A percentile compares a stretch with the other conserved stretches of the same genome.
Evolutionary conservation across 2,329 filamentous ascomycete genomes (phyloP).

Genomic region (Calonectria leucothoes): DNA sequence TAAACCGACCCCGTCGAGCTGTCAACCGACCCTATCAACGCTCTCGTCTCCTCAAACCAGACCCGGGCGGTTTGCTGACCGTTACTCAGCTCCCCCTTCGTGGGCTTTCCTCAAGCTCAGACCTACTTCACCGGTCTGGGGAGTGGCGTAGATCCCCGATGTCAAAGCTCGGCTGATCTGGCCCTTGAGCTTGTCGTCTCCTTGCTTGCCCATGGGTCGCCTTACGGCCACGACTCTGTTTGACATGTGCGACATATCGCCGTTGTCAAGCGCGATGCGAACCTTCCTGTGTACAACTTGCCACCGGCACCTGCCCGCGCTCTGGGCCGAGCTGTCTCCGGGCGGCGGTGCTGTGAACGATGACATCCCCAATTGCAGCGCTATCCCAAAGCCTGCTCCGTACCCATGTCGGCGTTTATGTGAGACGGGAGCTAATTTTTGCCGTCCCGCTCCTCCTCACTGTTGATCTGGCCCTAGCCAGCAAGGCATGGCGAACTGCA

Average conservation of each 20-base stretch:
- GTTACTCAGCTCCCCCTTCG: slow-evolving; percentile 30
- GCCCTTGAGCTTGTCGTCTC: slow-evolving; percentile 21
- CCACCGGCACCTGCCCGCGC: slow-evolving; percentile 2
- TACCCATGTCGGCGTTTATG: slow-evolving; percentile 6
- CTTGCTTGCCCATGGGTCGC: slow-evolving; percentile 27
- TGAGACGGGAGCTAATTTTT: slow-evolving; percentile 14
- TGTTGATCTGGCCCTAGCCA: slow-evolving; percentile 2
- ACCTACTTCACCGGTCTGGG: slow-evolving; percentile 40
- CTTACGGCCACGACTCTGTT: slow-evolving; percentile 25
- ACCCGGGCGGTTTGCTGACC: slow-evolving; percentile 11
- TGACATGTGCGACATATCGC: slow-evolving; percentile 28
- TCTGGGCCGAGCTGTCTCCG: neutral
- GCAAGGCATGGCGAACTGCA: slow-evolving; percentile 5
- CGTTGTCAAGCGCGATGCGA: slow-evolving; percentile 12
- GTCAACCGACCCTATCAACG: slow-evolving; percentile 32
- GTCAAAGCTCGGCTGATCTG: slow-evolving; percentile 31
- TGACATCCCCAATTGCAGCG: neutral
- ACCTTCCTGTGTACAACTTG: slow-evolving; percentile 7
- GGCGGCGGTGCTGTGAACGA: neutral
- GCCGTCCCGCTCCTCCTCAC: neutral
- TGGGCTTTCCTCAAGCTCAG: slow-evolving; percentile 30
- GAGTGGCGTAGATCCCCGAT: slow-evolving; percentile 34
- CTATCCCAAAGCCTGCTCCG: neutral
- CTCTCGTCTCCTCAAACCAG: neutral
- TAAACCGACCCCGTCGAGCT: slow-evolving; percentile 25